Evolutionary conservation across 768 basidiomycete species (phyloP).

Genomic region (Tulasnella sp.): DNA sequence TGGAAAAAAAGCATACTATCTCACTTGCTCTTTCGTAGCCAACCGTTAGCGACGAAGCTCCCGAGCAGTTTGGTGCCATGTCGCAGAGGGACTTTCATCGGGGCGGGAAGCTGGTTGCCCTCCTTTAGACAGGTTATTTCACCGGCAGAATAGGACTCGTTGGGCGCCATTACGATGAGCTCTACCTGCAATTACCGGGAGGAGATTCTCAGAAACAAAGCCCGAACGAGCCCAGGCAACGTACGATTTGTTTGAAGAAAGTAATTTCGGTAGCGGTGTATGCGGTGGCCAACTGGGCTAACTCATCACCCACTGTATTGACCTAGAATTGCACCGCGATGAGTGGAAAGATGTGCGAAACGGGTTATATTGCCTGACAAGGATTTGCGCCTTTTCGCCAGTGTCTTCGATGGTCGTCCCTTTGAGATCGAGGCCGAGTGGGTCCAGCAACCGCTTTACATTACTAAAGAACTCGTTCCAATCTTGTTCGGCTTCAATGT

Average conservation of each 20-base stretch:
- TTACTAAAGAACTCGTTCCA: slow-evolving; percentile 51
- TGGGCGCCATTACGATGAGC: slow-evolving; percentile 76
- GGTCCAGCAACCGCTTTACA: slow-evolving; percentile 57
- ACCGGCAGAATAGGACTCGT: slow-evolving; percentile 65
- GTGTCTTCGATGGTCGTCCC: slow-evolving; percentile 53
- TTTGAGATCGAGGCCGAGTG: slow-evolving; percentile 66
- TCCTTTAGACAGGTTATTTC: slow-evolving; percentile 71
- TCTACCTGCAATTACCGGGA: slow-evolving; percentile 51
- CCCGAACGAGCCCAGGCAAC: slow-evolving; percentile 27
- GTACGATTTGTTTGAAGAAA: slow-evolving; percentile 75
- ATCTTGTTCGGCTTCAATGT: slow-evolving; percentile 43
- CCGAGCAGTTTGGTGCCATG: slow-evolving; percentile 64
- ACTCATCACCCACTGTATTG: slow-evolving; percentile 69
- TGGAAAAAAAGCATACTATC: background rate
- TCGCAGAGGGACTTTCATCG: slow-evolving; percentile 59
- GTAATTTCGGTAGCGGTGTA: slow-evolving; percentile 71
- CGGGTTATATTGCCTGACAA: slow-evolving; percentile 43
- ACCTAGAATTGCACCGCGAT: slow-evolving; percentile 40
- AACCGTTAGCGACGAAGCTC: slow-evolving; percentile 79
- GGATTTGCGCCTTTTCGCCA: slow-evolving; percentile 55
- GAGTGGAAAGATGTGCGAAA: background rate
- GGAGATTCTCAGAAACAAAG: background rate
- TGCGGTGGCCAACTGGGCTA: slow-evolving; percentile 79
- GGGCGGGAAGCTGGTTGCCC: slow-evolving; percentile 43
- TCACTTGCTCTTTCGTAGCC: slow-evolving; percentile 60